Evolutionary conservation across 2,329 filamentous ascomycete species (phyloP), one percentile per base, ranked within the genome.

Genomic region (Xylaria sp.): DNA sequence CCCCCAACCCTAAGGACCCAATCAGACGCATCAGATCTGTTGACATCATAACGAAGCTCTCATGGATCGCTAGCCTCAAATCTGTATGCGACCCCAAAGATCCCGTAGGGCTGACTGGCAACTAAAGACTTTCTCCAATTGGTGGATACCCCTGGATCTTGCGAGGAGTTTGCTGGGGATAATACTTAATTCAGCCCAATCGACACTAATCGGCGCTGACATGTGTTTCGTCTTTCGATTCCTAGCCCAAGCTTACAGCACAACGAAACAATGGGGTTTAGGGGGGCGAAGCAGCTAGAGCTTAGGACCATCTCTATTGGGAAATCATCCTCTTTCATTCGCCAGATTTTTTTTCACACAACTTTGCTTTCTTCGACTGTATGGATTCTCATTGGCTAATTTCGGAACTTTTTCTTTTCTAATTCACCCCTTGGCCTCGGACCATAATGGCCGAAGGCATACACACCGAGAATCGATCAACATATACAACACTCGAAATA

Each of bases 21-120:
- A 67, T 67, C 41, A 32, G 20, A 60, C 56, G 6, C 18, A 28
- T 20, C 39, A 41, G 9, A 20, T 48, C 30, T 15, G 18, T 60
- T 60, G 56, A 65, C 60, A 61, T 65, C 41, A 65, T 63, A 13
- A 20, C 8, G 15, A 56, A 36, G 8, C 34, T 36, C n/a, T 39
- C 36, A 39, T 39, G 36, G 36, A 39, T 39, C 36, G 18, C 36
- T 39, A 39, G 36, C 36, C 5, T 39, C 36, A 39, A 20, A 48
- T 48, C 55, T 36, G 13, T 36, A 36, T 60, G 41, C 60, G 25
- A 60, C 61, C 43, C 50, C 15, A 41, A 36, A 7, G n/a, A 55
- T 55, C 28, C 18, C 8, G 25, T 53, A 68, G 66, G 66, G 62
- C 66, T 68, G 58, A 68, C 57, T 53, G 7, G 57, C 50, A 48